Base-by-base conservation (phyloP, 2,329 filamentous ascomycete species). In the Curvularia verruculosa region DNA sequence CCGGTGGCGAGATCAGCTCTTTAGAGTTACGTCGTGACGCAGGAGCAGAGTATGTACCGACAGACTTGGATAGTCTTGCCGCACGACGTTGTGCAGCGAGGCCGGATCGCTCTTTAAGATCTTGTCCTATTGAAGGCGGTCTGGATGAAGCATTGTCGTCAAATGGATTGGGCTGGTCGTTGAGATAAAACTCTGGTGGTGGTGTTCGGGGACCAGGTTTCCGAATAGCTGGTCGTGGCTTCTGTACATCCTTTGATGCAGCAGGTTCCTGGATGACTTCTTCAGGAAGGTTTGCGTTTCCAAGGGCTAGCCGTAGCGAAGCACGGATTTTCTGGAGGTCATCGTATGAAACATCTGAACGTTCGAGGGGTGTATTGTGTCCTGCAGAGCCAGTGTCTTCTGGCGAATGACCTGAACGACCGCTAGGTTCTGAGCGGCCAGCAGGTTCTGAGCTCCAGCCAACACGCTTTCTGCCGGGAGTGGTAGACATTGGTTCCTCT, bases 161-260 rank as follows among this genome's bases (percentile, higher is more conserved):
- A 28, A 75, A 74, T 7, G 76, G 70, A 40, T 75, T 71, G 15
- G 68, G 63, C 28, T 78, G 71, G 19, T 73, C 69, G 28, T 68
- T 70, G 29, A 75, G 59, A 45, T 64, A 64, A 41, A 76, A 70
- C 55, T 74, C 67, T n/a, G 71, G 68, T 10, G 73, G 68, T 12
- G 72, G 68, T 13, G 72, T 74, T 19, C 69, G 69, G 15, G 64
- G 53, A 29, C 58, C 63, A 12, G 54, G 37, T 66, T 71, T 75
- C 23, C 74, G 68, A 21, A 78, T 78, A 6, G 74, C 75, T 39
- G 75, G 75, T 23, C 72, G 72, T 37, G 75, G 75, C 46, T 69
- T 75, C 24, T 73, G 70, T 21, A 75, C 65, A 41, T 68, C 65
- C 31, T 62, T 63, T 47, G 60, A 34, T 6, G 54, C 52, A 21